Evolutionary conservation across 768 basidiomycete genomes (phyloP).

Genomic region (Coprinopsis marcescibilis): DNA sequence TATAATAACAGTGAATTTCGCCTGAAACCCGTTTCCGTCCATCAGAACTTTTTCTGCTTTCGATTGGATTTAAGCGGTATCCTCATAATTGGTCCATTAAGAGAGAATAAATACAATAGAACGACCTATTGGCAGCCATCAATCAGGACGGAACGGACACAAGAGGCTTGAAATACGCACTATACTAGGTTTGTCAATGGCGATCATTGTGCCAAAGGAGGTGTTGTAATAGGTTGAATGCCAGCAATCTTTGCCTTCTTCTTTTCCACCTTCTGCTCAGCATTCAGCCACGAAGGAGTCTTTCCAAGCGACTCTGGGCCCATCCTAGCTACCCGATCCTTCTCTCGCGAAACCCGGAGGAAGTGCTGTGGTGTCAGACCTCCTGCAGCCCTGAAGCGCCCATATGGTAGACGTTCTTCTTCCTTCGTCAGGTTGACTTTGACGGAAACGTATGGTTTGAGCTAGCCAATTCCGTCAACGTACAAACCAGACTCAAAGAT

Average conservation of each 20-base stretch:
- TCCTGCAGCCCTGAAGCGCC: conserved; percentile 29
- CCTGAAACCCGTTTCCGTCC: too few relatives aligned
- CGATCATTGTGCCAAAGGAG: too few relatives aligned
- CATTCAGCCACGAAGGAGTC: conserved; percentile 3
- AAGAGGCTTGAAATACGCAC: too few relatives aligned
- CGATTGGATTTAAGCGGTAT: too few relatives aligned
- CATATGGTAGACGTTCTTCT: conserved; percentile 31
- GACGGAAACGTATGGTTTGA: conserved; percentile 64
- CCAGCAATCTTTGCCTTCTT: background rate
- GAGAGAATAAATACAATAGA: too few relatives aligned
- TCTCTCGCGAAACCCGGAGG: conserved; percentile 33
- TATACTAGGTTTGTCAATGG: too few relatives aligned
- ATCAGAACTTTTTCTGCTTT: too few relatives aligned
- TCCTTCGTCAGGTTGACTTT: conserved; percentile 32
- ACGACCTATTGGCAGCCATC: too few relatives aligned
- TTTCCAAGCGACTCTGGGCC: background rate
- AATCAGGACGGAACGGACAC: too few relatives aligned
- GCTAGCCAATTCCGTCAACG: conserved; percentile 29
- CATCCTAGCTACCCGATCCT: conserved; percentile 14
- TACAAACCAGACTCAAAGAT: background rate
- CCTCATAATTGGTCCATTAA: too few relatives aligned
- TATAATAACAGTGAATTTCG: too few relatives aligned
- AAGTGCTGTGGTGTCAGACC: conserved; percentile 41
- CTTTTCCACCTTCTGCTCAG: background rate
- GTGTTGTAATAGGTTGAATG: too few relatives aligned